These are phyloP conservation scores for Xylaria polymorpha DNA, from an alignment of 2,329 filamentous ascomycete genomes.

Conservation along the genomic window DNA sequence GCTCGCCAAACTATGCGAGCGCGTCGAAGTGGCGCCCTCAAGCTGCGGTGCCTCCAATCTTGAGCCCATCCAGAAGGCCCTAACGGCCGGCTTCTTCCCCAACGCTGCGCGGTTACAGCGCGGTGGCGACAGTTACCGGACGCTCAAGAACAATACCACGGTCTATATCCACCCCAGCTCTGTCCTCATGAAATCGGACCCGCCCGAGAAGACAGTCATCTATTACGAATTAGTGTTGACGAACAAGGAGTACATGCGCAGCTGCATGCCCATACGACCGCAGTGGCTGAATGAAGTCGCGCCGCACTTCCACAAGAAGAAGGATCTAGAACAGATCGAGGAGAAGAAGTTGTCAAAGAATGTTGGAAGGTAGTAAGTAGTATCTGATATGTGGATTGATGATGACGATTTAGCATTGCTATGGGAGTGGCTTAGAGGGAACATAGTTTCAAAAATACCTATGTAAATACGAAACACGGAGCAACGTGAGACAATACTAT, in stretches of 20 bases:
- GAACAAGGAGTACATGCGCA: constrained; percentile 92
- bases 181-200: constrained; percentile 81
- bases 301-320: constrained; percentile 93
- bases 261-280: constrained; percentile 83
- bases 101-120: constrained; percentile 88
- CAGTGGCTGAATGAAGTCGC: constrained; percentile 90
- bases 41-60: constrained; percentile 77
- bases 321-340: constrained; percentile 85
- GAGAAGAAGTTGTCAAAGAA: constrained; percentile 79
- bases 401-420: constrained; percentile 12
- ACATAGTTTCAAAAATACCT: neutral
- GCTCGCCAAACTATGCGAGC: constrained; percentile 89
- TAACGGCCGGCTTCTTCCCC: constrained; percentile 93
- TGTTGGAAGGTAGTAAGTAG: constrained; percentile 31
- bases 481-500: neutral
- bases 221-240: constrained; percentile 88
- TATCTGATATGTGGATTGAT: neutral
- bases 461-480: neutral
- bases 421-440: neutral
- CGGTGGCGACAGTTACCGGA: constrained; percentile 88
- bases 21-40: constrained; percentile 83
- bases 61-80: constrained; percentile 83
- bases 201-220: constrained; percentile 82
- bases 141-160: constrained; percentile 88
- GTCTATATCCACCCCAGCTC: constrained; percentile 93